Conservation (phyloP, 306 rosid species). For the Cucurbita pepo region DNA sequence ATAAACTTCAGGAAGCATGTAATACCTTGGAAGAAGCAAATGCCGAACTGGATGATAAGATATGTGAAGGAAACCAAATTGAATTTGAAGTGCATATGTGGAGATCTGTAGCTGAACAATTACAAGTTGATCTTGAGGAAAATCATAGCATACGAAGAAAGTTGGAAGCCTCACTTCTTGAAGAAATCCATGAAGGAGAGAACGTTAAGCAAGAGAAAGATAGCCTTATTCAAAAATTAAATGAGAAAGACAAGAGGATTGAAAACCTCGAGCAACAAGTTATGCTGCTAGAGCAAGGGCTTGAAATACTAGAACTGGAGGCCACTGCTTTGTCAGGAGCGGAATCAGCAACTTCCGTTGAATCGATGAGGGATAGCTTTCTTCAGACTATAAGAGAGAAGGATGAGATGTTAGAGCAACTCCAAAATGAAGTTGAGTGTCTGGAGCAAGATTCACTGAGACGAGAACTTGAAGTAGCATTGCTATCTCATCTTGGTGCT, state of each 20-base stretch:
- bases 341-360: slow-evolving; percentile 9
- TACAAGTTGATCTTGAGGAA: slow-evolving; percentile 39
- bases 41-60: slow-evolving; percentile 9
- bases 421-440: slow-evolving; percentile 31
- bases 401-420: slow-evolving; percentile 36
- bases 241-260: slow-evolving; percentile 29
- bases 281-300: slow-evolving; percentile 28
- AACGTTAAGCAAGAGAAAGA: slow-evolving; percentile 39
- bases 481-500: slow-evolving; percentile 23
- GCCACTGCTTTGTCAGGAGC: slow-evolving; percentile 11
- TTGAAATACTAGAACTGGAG: slow-evolving; percentile 19
- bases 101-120: slow-evolving; percentile 38
- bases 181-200: slow-evolving; percentile 48
- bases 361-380: slow-evolving; percentile 10
- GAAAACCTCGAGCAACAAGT: slow-evolving; percentile 29
- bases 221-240: slow-evolving; percentile 9
- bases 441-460: slow-evolving; percentile 37
- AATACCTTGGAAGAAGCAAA: slow-evolving; percentile 18
- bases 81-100: slow-evolving; percentile 57
- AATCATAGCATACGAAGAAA: slow-evolving; percentile 30
- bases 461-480: slow-evolving; percentile 35
- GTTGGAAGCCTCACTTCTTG: slow-evolving; percentile 66
- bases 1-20: slow-evolving; percentile 3
- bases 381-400: slow-evolving; percentile 22
- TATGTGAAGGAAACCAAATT: slow-evolving; percentile 39